A percentile compares a stretch with the other conserved stretches of the same genome.
Evolutionary conservation across 306 rosid species (phyloP).

Genomic region (Vicia villosa): DNA sequence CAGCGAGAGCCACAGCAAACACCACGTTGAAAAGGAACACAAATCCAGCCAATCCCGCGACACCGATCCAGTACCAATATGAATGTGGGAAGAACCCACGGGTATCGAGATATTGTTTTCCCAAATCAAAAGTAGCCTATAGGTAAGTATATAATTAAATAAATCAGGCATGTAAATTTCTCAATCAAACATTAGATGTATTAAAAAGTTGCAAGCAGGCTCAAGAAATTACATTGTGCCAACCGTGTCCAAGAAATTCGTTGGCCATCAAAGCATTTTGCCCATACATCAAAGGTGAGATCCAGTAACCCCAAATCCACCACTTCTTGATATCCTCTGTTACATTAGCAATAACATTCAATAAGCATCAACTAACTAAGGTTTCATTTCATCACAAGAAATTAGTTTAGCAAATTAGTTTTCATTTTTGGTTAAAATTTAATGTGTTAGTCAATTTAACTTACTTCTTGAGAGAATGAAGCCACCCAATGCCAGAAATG

Average conservation of each 20-base stretch:
- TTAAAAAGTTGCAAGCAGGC: constrained; percentile 2
- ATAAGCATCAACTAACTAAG: constrained; percentile 10
- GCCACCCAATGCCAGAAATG: constrained; percentile 48
- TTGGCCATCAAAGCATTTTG: constrained; percentile 52
- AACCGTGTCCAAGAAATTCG: constrained; percentile 52
- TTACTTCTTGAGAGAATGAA: constrained; percentile 50
- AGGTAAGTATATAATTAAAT: constrained; percentile 7
- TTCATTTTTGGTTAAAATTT: neutral
- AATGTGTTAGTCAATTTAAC: neutral
- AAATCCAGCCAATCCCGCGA: constrained; percentile 43
- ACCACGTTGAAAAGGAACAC: constrained; percentile 35
- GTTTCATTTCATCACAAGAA: neutral
- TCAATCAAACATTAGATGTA: neutral
- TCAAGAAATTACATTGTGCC: constrained; percentile 48
- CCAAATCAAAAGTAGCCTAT: constrained; percentile 24
- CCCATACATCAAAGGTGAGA: constrained; percentile 63
- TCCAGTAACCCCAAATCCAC: constrained; percentile 66
- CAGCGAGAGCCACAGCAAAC: constrained; percentile 36
- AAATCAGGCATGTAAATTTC: neutral
- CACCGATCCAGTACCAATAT: constrained; percentile 66
- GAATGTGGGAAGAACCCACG: constrained; percentile 45
- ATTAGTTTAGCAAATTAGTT: too few relatives aligned
- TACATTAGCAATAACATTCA: constrained; percentile 28
- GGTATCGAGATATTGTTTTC: constrained; percentile 28
- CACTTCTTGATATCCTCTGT: constrained; percentile 49